Base-by-base conservation (phyloP, 2,329 filamentous ascomycete species). In the Endothia cerciana region DNA sequence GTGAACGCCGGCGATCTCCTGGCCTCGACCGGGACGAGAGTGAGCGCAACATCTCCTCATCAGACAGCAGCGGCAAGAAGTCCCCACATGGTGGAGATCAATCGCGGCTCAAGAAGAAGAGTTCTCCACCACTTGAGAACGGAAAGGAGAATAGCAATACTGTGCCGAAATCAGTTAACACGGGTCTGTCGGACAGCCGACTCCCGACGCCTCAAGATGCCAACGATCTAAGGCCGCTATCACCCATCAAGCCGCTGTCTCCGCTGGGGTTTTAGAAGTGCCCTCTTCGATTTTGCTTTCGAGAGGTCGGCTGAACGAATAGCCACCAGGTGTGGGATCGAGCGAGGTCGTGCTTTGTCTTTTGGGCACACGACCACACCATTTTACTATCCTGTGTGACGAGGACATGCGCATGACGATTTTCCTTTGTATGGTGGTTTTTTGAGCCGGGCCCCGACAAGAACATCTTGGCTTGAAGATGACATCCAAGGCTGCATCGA, bases 181-280 rank as follows among this genome's bases (percentile, higher is more conserved):
- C 78, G 66, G 79, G 25, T 22, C 15, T 82, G 28, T 75, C 74
- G 49, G 77, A 80, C 33, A 71, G 73, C 10, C 69, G 71, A 57
- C 71, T 51, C 33, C 60, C 78, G n/a, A 43, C 22, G n/a, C 15
- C 60, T 36, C 38, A 43, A 33, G 49, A 62, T 33, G 36, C 22
- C 13, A 77, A 77, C 36, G 83, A 86, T 61, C 71, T 88, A 53
- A 80, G 85, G 53, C 86, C 86, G 2, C 75, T 90, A 43, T 90
- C 88, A 66, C 88, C 88, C 4, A 89, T 90, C 72, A 87, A 88
- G 75, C 88, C 88, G 51, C 76, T 90, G 57, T 90, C 87, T 43
- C 87, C 87, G 15, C 78, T 89, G 73, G 84, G 86, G 68, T 85
- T 89, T 70, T 85, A 76, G 66, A 63, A 36, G 60, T 17, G 66